These are phyloP conservation scores for Xylaria multiplex DNA, from an alignment of 2,329 filamentous ascomycete genomes.

Conservation along the genomic window DNA sequence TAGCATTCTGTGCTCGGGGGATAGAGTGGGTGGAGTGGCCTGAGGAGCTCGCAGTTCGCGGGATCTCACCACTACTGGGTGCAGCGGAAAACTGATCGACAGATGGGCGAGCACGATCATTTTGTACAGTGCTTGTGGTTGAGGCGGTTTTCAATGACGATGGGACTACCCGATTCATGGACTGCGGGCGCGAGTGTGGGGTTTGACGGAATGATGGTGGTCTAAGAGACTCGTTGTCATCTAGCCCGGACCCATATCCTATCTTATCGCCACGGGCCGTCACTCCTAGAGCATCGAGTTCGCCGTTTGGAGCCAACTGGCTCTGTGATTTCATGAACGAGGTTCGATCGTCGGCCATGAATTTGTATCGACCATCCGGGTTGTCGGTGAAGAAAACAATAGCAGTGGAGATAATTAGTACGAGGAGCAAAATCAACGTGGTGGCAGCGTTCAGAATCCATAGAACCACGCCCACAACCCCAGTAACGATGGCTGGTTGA, in stretches of 20 bases:
- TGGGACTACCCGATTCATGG: slow-evolving; percentile 22
- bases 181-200: slow-evolving; percentile 49
- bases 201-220: slow-evolving; percentile 64
- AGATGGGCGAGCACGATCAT: slow-evolving; percentile 55
- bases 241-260: slow-evolving; percentile 65
- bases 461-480: slow-evolving; percentile 88
- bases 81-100: slow-evolving; percentile 57
- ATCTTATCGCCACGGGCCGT: slow-evolving; percentile 85
- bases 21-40: slow-evolving; percentile 49
- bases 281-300: slow-evolving; percentile 88
- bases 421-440: slow-evolving; percentile 81
- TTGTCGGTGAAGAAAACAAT: slow-evolving; percentile 89
- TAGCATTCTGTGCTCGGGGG: slow-evolving; percentile 51
- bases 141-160: slow-evolving; percentile 36
- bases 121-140: slow-evolving; percentile 39
- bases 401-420: slow-evolving; percentile 78
- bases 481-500: slow-evolving; percentile 82
- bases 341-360: slow-evolving; percentile 94
- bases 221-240: slow-evolving; percentile 75
- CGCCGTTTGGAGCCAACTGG: slow-evolving; percentile 78
- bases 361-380: slow-evolving; percentile 92
- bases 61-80: slow-evolving; percentile 14
- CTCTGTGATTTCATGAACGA: slow-evolving; percentile 98
- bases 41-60: slow-evolving; percentile 46
- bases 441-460: slow-evolving; percentile 89